Evolutionary conservation across 1,284 basidiomycete species (phyloP).

Genomic region (Kalmanozyma brasiliensis): DNA sequence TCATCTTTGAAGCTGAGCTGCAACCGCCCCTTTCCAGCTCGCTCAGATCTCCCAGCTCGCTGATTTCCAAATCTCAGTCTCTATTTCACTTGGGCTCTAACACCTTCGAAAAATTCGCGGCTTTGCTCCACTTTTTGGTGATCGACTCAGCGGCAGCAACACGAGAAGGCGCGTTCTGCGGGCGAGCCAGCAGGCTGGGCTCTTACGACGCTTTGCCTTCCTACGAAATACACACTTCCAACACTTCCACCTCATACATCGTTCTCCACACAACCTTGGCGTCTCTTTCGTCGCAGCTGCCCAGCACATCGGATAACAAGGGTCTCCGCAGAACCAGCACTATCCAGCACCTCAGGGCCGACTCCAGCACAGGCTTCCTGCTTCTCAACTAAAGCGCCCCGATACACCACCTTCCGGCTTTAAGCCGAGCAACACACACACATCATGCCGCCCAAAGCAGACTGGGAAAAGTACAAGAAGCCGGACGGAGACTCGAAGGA

Average conservation of each 20-base stretch:
- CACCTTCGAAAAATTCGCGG: not conserved
- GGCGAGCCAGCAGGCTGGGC: not conserved
- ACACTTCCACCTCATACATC: constrained; percentile 1
- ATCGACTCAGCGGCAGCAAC: constrained; percentile 28
- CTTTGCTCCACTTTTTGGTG: constrained; percentile 31
- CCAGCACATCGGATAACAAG: too few species aligned
- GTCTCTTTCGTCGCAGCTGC: too few species aligned
- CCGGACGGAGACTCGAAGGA: constrained; percentile 61
- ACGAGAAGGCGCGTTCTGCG: not conserved
- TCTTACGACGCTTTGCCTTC: constrained; percentile 36
- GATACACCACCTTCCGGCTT: too few species aligned
- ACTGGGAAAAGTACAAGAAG: constrained; percentile 68
- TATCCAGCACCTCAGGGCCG: too few species aligned
- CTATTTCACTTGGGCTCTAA: not conserved
- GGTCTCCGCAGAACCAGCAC: too few species aligned
- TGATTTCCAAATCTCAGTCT: not conserved
- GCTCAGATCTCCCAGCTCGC: not conserved
- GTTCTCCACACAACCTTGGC: not conserved
- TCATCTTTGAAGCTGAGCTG: constrained; percentile 3
- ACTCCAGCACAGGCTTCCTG: too few species aligned
- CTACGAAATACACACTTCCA: constrained; percentile 13
- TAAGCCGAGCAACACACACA: constrained; percentile 6
- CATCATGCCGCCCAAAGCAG: constrained; percentile 65
- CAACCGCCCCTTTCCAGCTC: not conserved
- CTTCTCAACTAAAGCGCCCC: too few species aligned